Base-by-base conservation (phyloP, 2,329 filamentous ascomycete species). In the Aspergillus niger region DNA sequence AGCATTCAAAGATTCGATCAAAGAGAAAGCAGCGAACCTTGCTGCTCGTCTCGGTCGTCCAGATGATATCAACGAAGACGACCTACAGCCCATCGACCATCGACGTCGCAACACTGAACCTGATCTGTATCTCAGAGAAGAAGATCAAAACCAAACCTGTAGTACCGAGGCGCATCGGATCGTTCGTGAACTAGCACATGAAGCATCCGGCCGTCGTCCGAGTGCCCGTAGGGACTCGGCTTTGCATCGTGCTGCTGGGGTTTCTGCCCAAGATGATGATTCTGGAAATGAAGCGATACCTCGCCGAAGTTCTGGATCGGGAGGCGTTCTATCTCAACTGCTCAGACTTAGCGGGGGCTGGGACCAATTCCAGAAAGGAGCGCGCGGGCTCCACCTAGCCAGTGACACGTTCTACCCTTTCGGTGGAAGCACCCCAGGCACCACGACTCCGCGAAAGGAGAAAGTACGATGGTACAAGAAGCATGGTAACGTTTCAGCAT, bases 381-480 rank as follows among this genome's bases (percentile, higher is more conserved):
- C 53, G 3, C 53, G 53, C 13, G 53, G 53, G 13, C n/a, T 55
- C 10, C 17, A 22, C 20, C 17, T 55, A 17, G 26, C 53, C 11
- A 44, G 39, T 20, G 53, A 44, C 11, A 47, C 44, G 41, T 55
- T 43, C 26, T 36, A 43, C 4, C 53, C 53, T 5, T 55, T 55
- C 15, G 53, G 53, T 24, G 53, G 53, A 22, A 55, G 53, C 5
- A 55, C 53, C 2, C 39, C 53, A 3, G 57, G 55, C 1, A 36
- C 62, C 22, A 43, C 55, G 13, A 60, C 58, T 15, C 61, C 57
- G 15, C 59, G 61, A 30, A 57, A 58, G 38, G 54, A 56, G 7
- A 59, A 60, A 17, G 56, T 53, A 2, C 50, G 55, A 41, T 61
- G 67, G 61, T 4, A 67, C 20, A 72, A 75, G 36, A 73, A 71